Percentiles rank a stretch among this genome's conserved stretches.
Evolutionary conservation across 257 asterid genomes (phyloP).

Genomic region (Solanum lycopersicoides): DNA sequence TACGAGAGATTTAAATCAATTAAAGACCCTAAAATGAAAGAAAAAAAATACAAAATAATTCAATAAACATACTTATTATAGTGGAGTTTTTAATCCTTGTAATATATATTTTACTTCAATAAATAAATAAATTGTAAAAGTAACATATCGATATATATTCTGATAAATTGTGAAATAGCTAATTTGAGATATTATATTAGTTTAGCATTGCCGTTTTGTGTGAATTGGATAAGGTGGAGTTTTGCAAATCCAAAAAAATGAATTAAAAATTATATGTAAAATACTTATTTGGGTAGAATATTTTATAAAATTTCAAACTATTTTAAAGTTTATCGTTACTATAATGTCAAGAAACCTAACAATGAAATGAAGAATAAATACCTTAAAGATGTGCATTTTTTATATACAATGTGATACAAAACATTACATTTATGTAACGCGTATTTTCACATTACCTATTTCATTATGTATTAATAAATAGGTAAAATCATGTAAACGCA

Average conservation of each 20-base stretch:
- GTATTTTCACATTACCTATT: not conserved
- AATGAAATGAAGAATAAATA: not conserved
- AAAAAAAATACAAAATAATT: too few species aligned
- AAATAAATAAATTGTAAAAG: too few species aligned
- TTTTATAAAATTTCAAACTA: too few species aligned
- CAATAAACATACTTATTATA: not conserved
- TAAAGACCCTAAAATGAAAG: not conserved
- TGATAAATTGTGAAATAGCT: not conserved
- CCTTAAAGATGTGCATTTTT: not conserved
- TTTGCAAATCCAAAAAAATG: not conserved
- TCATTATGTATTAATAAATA: not conserved
- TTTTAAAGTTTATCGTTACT: not conserved
- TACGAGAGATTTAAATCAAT: too few species aligned
- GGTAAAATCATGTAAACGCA: not conserved
- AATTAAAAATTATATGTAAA: not conserved
- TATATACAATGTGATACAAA: not conserved
- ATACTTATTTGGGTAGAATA: not conserved
- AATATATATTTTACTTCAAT: not conserved
- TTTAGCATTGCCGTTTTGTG: not conserved
- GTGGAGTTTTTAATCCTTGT: too few species aligned
- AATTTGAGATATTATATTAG: not conserved
- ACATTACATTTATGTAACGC: not conserved
- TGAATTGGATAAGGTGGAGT: not conserved
- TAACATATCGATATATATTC: not conserved
- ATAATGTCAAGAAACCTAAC: too few species aligned